Conservation (phyloP, 148 eudicot genomes). For the Rhododendron henanense region DNA sequence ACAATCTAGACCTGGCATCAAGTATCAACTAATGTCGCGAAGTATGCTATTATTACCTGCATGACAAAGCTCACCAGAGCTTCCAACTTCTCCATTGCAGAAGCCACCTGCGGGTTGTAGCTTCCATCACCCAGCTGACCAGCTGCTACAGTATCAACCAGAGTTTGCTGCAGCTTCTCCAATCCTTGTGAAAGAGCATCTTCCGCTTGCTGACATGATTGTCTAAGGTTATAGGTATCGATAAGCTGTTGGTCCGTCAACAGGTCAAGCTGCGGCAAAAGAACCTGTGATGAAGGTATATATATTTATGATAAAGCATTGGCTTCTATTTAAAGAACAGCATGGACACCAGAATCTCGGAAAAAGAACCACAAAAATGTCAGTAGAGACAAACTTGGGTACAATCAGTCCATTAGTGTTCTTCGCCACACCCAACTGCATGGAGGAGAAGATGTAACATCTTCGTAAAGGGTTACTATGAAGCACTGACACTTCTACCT, state of each 20-base stretch:
- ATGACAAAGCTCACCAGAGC: conserved; percentile 66
- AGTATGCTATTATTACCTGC: conserved; percentile 48
- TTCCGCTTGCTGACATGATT: conserved; percentile 89
- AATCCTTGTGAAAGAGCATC: conserved; percentile 40
- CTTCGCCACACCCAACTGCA: not conserved
- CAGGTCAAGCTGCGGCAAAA: conserved; percentile 65
- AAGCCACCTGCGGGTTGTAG: conserved; percentile 60
- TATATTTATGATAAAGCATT: conserved; percentile 4
- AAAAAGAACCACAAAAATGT: not conserved
- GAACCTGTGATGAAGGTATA: conserved; percentile 40
- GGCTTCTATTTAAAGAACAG: not conserved
- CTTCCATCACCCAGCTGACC: conserved; percentile 60
- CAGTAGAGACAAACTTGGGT: not conserved
- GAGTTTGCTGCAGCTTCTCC: conserved; percentile 66
- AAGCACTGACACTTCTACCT: not conserved
- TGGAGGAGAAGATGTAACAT: not conserved
- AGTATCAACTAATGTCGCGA: too few relatives aligned
- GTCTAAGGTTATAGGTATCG: conserved; percentile 51
- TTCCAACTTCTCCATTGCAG: conserved; percentile 58
- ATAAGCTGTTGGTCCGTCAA: conserved; percentile 53
- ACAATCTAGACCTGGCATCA: not conserved
- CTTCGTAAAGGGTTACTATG: not conserved
- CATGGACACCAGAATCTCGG: not conserved
- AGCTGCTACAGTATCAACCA: conserved; percentile 58
- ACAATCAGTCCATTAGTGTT: not conserved